Percentiles rank a stretch among this genome's conserved stretches.
Evolutionary conservation across 495 filamentous ascomycete species (phyloP).

Genomic region (Penicillium parvum): DNA sequence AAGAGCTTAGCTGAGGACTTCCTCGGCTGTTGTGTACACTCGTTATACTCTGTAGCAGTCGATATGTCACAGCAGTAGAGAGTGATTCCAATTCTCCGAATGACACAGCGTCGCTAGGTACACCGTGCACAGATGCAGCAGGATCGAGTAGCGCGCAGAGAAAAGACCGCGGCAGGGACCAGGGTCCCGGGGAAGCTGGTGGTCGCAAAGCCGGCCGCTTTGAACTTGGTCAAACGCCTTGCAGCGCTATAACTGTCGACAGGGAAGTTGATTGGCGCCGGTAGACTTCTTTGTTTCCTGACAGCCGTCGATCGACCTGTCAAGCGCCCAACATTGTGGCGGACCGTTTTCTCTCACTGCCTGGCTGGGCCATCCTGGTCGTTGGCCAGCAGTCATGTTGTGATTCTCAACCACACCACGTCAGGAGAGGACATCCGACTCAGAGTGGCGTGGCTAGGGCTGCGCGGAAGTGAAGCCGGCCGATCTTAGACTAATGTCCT

Average conservation of each 20-base stretch:
- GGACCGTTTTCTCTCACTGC: slow-evolving; percentile 9
- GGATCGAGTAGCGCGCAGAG: too few relatives aligned
- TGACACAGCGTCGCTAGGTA: too few relatives aligned
- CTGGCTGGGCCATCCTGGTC: background rate
- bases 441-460: slow-evolving; percentile 12
- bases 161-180: too few relatives aligned
- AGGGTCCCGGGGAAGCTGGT: too few relatives aligned
- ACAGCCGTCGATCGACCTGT: slow-evolving; percentile 16
- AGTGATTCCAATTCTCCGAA: too few relatives aligned
- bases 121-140: too few relatives aligned
- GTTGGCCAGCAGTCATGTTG: background rate
- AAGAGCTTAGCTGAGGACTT: slow-evolving; percentile 9
- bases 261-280: slow-evolving; percentile 1
- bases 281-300: slow-evolving; percentile 13
- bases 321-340: slow-evolving; percentile 12
- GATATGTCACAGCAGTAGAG: too few relatives aligned
- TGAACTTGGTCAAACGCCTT: slow-evolving; percentile 3
- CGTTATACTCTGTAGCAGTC: background rate
- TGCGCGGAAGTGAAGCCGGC: slow-evolving; percentile 27
- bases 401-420: background rate
- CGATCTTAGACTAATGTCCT: slow-evolving; percentile 15
- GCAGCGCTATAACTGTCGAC: background rate
- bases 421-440: background rate
- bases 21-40: too few relatives aligned
- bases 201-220: background rate